Evolutionary conservation across 2,329 filamentous ascomycete species (phyloP).

Genomic region (Nemania sp.): DNA sequence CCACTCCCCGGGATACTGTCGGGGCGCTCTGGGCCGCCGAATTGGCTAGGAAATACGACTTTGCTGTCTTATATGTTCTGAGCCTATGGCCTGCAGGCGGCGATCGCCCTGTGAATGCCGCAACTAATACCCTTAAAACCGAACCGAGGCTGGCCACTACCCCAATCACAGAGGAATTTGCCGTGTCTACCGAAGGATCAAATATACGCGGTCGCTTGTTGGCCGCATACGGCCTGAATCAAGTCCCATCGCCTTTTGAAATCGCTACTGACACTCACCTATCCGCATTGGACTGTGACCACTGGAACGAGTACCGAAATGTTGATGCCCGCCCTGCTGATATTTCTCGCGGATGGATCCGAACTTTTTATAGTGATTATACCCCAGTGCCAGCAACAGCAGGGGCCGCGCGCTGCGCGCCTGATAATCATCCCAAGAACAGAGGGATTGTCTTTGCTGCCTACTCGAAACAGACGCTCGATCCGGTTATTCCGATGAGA

Average conservation of each 20-base stretch:
- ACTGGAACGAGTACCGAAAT: slow-evolving; percentile 43
- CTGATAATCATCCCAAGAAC: slow-evolving; percentile 25
- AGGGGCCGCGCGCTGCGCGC: background rate
- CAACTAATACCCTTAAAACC: slow-evolving; percentile 12
- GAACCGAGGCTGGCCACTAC: background rate
- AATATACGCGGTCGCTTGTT: slow-evolving; percentile 37
- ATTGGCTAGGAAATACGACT: slow-evolving; percentile 67
- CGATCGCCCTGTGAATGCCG: slow-evolving; percentile 36
- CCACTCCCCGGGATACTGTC: slow-evolving; percentile 58
- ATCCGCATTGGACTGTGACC: slow-evolving; percentile 35
- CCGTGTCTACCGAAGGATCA: slow-evolving; percentile 4
- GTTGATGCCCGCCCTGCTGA: slow-evolving; percentile 34
- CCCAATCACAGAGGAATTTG: background rate
- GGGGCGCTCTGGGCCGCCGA: slow-evolving; percentile 67
- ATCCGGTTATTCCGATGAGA: slow-evolving; percentile 33
- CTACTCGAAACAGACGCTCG: slow-evolving; percentile 35
- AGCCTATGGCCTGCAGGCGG: slow-evolving; percentile 64
- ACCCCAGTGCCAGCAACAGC: slow-evolving; percentile 13
- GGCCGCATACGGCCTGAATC: slow-evolving; percentile 40
- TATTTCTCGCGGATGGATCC: slow-evolving; percentile 42
- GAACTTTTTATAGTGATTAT: slow-evolving; percentile 36
- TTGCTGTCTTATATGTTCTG: slow-evolving; percentile 70
- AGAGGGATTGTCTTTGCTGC: slow-evolving; percentile 43
- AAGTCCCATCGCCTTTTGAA: slow-evolving; percentile 41
- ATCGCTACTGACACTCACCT: slow-evolving; percentile 40